Evolutionary conservation across 164 flowering plant genomes (phyloP), one percentile per base, ranked within the genome.

Genomic region (Umbilicus rupestris): DNA sequence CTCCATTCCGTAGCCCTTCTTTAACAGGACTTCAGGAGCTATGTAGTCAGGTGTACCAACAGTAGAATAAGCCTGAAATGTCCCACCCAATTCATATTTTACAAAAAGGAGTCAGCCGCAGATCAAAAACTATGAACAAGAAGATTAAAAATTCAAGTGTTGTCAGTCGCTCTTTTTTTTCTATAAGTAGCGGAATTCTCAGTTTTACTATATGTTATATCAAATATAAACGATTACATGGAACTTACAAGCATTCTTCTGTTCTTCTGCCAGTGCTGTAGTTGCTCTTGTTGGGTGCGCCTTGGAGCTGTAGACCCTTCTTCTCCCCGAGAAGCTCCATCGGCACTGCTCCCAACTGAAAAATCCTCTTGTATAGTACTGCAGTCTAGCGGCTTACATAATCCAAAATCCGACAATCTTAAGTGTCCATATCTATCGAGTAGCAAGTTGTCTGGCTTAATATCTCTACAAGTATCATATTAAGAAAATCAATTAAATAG

Each of bases 31-130:
- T 75, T 87, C 93, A 50, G 93, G 93, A 73, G 93, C 90, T 75
- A 87, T 85, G 64, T 87, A 87, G 65, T 87, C 90, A 22, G 93
- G 93, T 47, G 90, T 87, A 41, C 93, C 93, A 72, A 87, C 93
- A 71, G 93, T 87, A 17, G 93, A 87, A 71, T 82, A 87, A 55
- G 93, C 93, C 93, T 87, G 83, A 73, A 80, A n/a, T 20, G 20
- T 39, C 35, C 57, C 64, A 71, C 37, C 20, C 29, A 63, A 35
- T 55, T 52, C 19, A 24, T 17, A 1, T 19, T n/a, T 33, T 35
- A 55, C 41, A 62, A 35, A 63, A 35, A 20, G 45, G 26, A 37
- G 45, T 41, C 65, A 35, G 15, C 26, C 20, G 45, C 65, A 39
- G 19, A 55, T 3, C 9, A 2, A 14, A 11, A 55, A 55, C 31